Evolutionary conservation across 306 rosid genomes (phyloP), one percentile per base, ranked within the genome.

Genomic region (Gillenia trifoliata): DNA sequence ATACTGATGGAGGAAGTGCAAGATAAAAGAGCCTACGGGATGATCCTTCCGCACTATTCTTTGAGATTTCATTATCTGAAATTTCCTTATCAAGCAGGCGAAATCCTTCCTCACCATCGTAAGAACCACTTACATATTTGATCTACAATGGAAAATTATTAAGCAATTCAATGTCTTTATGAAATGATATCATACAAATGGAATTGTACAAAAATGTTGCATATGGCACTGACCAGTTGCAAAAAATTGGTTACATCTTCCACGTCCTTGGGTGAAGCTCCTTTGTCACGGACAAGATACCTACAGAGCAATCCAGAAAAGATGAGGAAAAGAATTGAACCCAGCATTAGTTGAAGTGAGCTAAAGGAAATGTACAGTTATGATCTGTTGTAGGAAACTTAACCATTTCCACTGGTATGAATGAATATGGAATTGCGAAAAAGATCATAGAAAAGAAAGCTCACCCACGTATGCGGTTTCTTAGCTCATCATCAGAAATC

Each of bases 1-100:
- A 94, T 23, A 94, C 96, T 9, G 96, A 90, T 73, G 99, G 99
- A 81, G 99, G 99, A 83, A 94, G 99, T 30, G 99, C 99, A 78
- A 94, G 86, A 86, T 94, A 94, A 85, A 92, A 94, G 72, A 94
- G 96, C 85, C 99, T 86, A 70, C 96, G 89, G 49, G 93, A 86
- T 40, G 83, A 85, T 74, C 96, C 99, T 65, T 84, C 91, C 10
- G 61, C 75, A 65, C 89, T 85, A 16, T 80, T 81, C 75, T 71
- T 94, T 23, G 47, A 54, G 66, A 66, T 49, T 84, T 94, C 99
- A 19, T 88, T 91, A 79, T 77, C 74, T 52, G 93, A 85, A 71
- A 94, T 92, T 86, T 86, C 93, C 81, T 86, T 92, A 72, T 94
- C 99, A 91, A 94, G 80, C 71, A 73, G 73, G 78, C 43, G 86